phyloP scores from a whole-genome alignment of 306 rosid genomes.

The Urtica urens region DNA sequence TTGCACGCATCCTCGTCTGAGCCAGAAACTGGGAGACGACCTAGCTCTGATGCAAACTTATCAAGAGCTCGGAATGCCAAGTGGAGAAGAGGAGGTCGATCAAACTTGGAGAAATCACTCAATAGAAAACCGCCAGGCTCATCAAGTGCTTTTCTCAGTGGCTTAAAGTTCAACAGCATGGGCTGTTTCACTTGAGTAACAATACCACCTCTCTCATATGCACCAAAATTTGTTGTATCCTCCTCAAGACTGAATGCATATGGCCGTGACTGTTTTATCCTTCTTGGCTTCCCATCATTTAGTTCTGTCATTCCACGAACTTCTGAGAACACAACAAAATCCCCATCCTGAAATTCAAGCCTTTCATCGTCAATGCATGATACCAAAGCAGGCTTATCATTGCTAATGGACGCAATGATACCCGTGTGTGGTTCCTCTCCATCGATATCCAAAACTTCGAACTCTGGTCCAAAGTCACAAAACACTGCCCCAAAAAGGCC shows the following conservation, averaged over 20 bases:
- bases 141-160: constrained; percentile 47
- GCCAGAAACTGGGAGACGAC: constrained; percentile 65
- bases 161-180: constrained; percentile 62
- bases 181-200: constrained; percentile 80
- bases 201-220: constrained; percentile 64
- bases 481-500: constrained; percentile 90
- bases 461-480: constrained; percentile 92
- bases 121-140: constrained; percentile 78
- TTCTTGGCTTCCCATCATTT: constrained; percentile 78
- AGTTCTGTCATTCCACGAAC: constrained; percentile 78
- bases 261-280: constrained; percentile 54
- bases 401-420: constrained; percentile 69
- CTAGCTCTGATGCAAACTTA: constrained; percentile 43
- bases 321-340: constrained; percentile 85
- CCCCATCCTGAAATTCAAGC: constrained; percentile 92
- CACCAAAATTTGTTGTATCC: constrained; percentile 60
- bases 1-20: constrained; percentile 69
- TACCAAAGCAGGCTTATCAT: constrained; percentile 59
- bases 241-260: constrained; percentile 80
- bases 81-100: constrained; percentile 64
- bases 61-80: constrained; percentile 73
- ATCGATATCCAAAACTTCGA: constrained; percentile 73
- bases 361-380: constrained; percentile 84
- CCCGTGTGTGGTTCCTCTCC: constrained; percentile 87
- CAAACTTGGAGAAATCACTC: constrained; percentile 85